These are phyloP conservation scores for Cryphonectria parasitica DNA, from an alignment of 2,329 filamentous ascomycete species.

Conservation along the genomic window DNA sequence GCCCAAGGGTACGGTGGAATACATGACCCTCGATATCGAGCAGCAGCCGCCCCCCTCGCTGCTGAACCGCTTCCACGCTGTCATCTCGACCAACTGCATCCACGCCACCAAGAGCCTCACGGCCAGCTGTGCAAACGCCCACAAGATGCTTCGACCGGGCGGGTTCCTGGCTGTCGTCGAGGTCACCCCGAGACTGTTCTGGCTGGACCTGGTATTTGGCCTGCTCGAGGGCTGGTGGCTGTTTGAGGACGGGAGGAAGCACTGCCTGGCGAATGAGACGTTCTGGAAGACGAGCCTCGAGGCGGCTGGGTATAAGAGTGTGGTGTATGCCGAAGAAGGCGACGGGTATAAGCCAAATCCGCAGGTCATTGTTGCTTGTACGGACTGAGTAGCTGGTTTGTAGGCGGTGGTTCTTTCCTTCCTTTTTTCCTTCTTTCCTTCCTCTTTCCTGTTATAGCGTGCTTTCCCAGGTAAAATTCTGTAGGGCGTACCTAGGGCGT, in stretches of 20 bases:
- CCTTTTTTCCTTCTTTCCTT: too few species aligned
- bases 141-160: constrained; percentile 34
- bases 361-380: not conserved
- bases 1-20: constrained; percentile 32
- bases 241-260: constrained; percentile 38
- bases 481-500: not conserved
- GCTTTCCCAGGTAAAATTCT: not conserved
- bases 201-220: constrained; percentile 42
- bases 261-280: constrained; percentile 30
- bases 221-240: constrained; percentile 46
- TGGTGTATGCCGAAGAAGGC: not conserved
- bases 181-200: constrained; percentile 34
- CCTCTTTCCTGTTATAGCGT: not conserved
- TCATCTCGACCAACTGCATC: constrained; percentile 42
- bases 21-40: constrained; percentile 35
- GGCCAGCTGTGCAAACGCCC: constrained; percentile 32
- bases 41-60: constrained; percentile 32
- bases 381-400: not conserved
- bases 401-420: not conserved
- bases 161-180: constrained; percentile 37
- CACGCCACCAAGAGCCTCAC: constrained; percentile 40
- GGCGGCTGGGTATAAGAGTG: not conserved
- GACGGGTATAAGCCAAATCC: not conserved
- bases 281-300: not conserved
- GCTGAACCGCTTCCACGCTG: constrained; percentile 34